phyloP scores from a whole-genome alignment of 345 rosid species.

The Clarkia xantiana region DNA sequence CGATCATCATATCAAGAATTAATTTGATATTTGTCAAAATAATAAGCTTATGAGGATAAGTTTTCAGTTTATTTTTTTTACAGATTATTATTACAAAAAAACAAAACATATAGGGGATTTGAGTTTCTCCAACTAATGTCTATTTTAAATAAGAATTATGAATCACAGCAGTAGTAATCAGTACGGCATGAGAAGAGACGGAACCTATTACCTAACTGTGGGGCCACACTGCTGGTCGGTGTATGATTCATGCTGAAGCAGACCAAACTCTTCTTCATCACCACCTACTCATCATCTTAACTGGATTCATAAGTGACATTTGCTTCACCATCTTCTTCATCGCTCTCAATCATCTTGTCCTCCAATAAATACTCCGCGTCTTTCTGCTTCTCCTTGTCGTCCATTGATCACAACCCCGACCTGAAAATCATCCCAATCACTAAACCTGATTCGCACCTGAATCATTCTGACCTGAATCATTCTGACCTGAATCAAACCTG shows the following conservation, averaged over 20 bases:
- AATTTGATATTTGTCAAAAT: no score
- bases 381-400: slow-evolving; percentile 11
- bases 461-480: no score
- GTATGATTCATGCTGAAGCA: slow-evolving; percentile 10
- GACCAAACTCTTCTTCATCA: slow-evolving; percentile 12
- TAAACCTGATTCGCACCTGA: no score
- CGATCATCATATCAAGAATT: no score
- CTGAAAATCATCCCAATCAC: no score
- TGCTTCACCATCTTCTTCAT: slow-evolving; percentile 24
- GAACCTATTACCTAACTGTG: slow-evolving; percentile 56
- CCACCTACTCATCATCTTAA: slow-evolving; percentile 19
- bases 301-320: slow-evolving; percentile 15
- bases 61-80: no score
- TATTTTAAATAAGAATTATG: not conserved
- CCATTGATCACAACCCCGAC: no score
- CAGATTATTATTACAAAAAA: no score
- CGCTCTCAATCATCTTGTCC: slow-evolving; percentile 17
- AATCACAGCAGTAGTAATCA: not conserved
- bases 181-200: not conserved
- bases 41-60: no score
- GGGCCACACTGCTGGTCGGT: slow-evolving; percentile 65
- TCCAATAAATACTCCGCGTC: slow-evolving; percentile 25
- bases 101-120: no score
- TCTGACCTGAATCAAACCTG: no score
- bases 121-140: not conserved